Percentiles rank a stretch among this genome's conserved stretches.
These are phyloP conservation scores for Sphaerobolus stellatus DNA, from an alignment of 1,284 basidiomycete species.

Conservation along the genomic window DNA sequence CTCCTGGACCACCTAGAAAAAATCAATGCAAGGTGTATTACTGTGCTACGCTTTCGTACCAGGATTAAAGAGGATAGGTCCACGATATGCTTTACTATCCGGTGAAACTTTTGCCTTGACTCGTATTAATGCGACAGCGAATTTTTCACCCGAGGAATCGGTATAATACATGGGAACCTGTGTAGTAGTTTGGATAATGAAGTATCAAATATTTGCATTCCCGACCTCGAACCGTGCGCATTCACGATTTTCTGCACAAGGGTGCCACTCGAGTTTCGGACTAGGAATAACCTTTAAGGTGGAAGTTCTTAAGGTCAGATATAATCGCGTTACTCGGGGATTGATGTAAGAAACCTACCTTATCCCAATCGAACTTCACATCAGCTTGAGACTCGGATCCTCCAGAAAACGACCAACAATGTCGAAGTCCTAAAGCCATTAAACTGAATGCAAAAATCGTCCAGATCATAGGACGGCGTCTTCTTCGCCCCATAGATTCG, in stretches of 20 bases:
- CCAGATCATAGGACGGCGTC: no score
- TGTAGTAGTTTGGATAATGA: neutral
- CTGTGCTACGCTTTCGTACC: slow-evolving; percentile 21
- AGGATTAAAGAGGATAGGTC: slow-evolving; percentile 51
- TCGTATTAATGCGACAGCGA: slow-evolving; percentile 30
- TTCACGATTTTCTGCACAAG: slow-evolving; percentile 1
- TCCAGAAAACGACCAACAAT: no score
- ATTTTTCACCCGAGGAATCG: slow-evolving; percentile 23
- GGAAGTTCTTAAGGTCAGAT: no score
- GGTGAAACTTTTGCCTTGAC: slow-evolving; percentile 22
- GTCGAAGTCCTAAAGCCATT: no score
- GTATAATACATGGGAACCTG: slow-evolving; percentile 34
- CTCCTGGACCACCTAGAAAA: slow-evolving; percentile 44
- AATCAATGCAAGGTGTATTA: neutral
- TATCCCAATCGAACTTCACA: no score
- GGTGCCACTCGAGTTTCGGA: slow-evolving; percentile 2
- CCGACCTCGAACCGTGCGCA: slow-evolving; percentile 7
- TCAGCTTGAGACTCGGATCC: no score
- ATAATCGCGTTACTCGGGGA: no score
- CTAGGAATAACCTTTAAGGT: neutral
- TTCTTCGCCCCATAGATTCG: no score
- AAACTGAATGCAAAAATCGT: no score
- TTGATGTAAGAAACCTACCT: no score
- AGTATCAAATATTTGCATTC: no score
- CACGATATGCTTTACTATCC: slow-evolving; percentile 35